A percentile compares a stretch with the other conserved stretches of the same genome.
Evolutionary conservation across 306 rosid genomes (phyloP).

Genomic region (Cucurbita argyrosperma): DNA sequence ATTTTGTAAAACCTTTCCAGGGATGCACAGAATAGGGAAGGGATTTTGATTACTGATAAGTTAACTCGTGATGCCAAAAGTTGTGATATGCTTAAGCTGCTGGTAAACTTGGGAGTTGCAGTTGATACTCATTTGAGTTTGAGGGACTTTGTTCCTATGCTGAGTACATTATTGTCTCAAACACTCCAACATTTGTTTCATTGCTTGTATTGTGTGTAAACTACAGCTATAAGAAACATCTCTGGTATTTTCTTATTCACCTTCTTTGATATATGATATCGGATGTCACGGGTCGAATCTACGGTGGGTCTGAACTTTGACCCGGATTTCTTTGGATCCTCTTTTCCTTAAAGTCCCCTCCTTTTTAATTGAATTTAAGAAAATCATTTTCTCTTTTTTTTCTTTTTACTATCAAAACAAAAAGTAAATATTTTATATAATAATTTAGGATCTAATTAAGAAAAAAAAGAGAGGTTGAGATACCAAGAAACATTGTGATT

Average conservation of each 20-base stretch:
- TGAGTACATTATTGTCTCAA: not conserved
- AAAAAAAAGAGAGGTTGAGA: not conserved
- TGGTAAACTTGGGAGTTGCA: not conserved
- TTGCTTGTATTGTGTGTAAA: not conserved
- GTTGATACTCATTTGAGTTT: not conserved
- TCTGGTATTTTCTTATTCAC: not conserved
- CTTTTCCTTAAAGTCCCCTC: not conserved
- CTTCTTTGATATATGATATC: not conserved
- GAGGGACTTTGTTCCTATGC: not conserved
- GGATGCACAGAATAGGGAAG: not conserved
- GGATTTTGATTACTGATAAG: not conserved
- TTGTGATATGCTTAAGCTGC: not conserved
- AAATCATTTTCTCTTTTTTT: not conserved
- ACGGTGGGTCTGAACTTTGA: not conserved
- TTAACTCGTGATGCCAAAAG: not conserved
- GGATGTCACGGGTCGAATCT: conserved; percentile 1
- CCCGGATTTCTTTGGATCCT: not conserved
- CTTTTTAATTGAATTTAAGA: not conserved
- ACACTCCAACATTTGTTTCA: not conserved
- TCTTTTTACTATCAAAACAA: not conserved
- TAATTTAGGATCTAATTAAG: too few species aligned
- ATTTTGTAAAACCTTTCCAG: conserved; percentile 11
- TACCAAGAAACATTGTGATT: not conserved
- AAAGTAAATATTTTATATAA: too few species aligned
- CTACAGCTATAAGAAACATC: not conserved